These are phyloP conservation scores for Trichophyton benhamiae DNA, from an alignment of 2,329 filamentous ascomycete species.

Conservation along the genomic window DNA sequence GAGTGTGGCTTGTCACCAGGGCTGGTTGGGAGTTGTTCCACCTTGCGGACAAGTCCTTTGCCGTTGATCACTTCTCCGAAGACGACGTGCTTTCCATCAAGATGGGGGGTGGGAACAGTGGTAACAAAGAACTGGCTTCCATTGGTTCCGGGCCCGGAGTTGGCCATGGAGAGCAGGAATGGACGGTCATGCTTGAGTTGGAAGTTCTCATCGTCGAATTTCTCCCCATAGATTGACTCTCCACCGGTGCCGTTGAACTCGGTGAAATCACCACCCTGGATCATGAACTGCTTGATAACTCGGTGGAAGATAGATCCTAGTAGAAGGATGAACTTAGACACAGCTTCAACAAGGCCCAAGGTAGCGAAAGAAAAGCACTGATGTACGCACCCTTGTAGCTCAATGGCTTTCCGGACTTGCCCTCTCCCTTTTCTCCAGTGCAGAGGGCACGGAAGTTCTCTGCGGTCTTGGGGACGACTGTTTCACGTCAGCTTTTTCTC, in stretches of 20 bases:
- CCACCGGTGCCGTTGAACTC: conserved; percentile 87
- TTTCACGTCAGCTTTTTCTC: not conserved
- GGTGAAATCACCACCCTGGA: conserved; percentile 95
- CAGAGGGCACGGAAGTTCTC: conserved; percentile 77
- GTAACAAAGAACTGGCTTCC: conserved; percentile 98
- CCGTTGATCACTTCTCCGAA: conserved; percentile 90
- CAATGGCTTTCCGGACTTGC: conserved; percentile 69
- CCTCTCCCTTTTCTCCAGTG: conserved; percentile 67
- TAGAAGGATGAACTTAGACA: not conserved
- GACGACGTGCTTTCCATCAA: conserved; percentile 94
- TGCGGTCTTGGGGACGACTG: conserved; percentile 67
- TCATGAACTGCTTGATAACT: conserved; percentile 98
- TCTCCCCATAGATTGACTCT: conserved; percentile 93
- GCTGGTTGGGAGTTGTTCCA: conserved; percentile 71
- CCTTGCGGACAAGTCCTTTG: conserved; percentile 78
- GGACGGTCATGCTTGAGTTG: conserved; percentile 80
- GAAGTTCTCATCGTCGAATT: conserved; percentile 97
- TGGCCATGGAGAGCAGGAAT: conserved; percentile 94
- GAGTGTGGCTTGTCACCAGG: conserved; percentile 63
- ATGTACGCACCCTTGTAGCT: conserved; percentile 60
- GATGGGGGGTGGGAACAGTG: conserved; percentile 84
- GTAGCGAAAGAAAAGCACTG: not conserved
- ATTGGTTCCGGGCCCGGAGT: conserved; percentile 89
- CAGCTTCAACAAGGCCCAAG: not conserved
- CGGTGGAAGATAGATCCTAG: conserved; percentile 77